Evolutionary conservation across 164 flowering plant species (phyloP).

Genomic region (Chimonanthus salicifolius): DNA sequence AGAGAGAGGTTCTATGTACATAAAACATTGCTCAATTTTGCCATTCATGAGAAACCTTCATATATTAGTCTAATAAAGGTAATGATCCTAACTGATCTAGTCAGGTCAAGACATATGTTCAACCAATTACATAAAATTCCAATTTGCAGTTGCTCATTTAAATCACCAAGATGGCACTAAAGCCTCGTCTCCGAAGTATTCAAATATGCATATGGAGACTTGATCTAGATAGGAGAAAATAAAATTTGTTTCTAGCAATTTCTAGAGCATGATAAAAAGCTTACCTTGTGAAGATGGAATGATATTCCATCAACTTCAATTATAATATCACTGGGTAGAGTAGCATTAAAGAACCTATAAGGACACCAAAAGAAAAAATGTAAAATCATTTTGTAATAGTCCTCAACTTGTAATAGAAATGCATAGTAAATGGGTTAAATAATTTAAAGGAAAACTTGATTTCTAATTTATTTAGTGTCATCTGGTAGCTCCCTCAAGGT

Average conservation of each 20-base stretch:
- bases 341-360: constrained; percentile 69
- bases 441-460: not conserved
- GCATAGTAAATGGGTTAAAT: not conserved
- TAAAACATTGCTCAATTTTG: no score
- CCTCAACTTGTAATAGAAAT: not conserved
- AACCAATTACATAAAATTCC: not conserved
- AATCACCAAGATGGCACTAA: not conserved
- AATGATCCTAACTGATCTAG: not conserved
- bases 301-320: constrained; percentile 46
- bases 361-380: not conserved
- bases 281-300: constrained; percentile 90
- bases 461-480: no score
- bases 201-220: not conserved
- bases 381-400: not conserved
- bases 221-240: not conserved
- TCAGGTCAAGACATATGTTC: not conserved
- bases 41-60: no score
- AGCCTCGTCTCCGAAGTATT: no score
- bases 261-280: constrained; percentile 1
- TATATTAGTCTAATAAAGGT: not conserved
- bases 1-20: no score
- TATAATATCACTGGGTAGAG: constrained; percentile 66
- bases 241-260: not conserved
- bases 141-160: no score
- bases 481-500: not conserved